Evolutionary conservation across 345 rosid species (phyloP), one percentile per base, ranked within the genome.

Genomic region (Psidium friedrichsthalianum): DNA sequence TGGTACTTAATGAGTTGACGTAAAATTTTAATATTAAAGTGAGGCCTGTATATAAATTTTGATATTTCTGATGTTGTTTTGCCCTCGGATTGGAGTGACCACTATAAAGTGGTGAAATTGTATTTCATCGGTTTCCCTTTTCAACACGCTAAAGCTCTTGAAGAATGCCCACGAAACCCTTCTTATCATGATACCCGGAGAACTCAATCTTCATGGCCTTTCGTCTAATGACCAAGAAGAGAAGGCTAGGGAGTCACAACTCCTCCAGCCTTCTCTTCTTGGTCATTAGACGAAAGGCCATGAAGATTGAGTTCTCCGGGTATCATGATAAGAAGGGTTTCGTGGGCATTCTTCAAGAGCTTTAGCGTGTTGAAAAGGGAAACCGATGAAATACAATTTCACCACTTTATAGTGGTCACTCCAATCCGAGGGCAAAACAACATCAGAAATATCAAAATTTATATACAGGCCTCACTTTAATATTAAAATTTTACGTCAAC

Each of bases 41-140:
- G 6, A 49, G 11, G n/a, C 3, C 0, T 3, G 51, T 49, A 9
- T 11, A 49, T 2, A 49, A 49, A 49, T 49, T 49, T 49, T 49
- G 11, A 49, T 1, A 49, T 9, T 49, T 2, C 11, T 44, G 12
- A 49, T 9, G 11, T 9, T 49, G 11, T 49, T 49, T 49, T 49
- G 51, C 76, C 4, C 6, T 64, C 2, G 11, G 1, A 64, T 18
- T 11, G 0, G 10, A 64, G 22, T 8, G 44, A 64, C 2, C 0
- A 36, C 32, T 16, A 16, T 1, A 29, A 32, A 32, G 18, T 51
- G 36, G 42, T 64, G 10, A 0, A 32, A 32, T 32, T 64, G 16
- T 64, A 64, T 32, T 64, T 64, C 44, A 64, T 3, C 16, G 6
- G 7, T 58, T 6, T n/a, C 69, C 27, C 27, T 58, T n/a, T 36